phyloP scores from a whole-genome alignment of 805 yeast species.

The Priceomyces castillae region DNA sequence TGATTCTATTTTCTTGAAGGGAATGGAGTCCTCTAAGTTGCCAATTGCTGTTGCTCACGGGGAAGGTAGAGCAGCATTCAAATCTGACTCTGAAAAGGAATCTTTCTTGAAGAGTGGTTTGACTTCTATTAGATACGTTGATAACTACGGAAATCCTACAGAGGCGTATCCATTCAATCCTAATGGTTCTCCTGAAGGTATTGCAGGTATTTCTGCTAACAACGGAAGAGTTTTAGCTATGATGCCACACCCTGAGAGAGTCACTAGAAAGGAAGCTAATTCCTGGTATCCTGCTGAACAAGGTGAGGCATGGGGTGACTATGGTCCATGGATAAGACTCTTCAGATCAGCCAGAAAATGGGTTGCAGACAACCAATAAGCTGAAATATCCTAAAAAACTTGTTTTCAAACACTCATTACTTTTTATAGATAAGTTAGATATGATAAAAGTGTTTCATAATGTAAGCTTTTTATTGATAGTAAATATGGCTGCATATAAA shows the following conservation, averaged over 20 bases:
- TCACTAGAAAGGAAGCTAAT: slow-evolving; percentile 79
- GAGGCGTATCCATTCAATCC: slow-evolving; percentile 91
- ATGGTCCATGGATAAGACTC: slow-evolving; percentile 94
- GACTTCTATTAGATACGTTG: slow-evolving; percentile 76
- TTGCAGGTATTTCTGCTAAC: slow-evolving; percentile 85
- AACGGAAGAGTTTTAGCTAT: slow-evolving; percentile 94
- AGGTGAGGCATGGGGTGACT: slow-evolving; percentile 67
- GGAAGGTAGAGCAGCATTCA: slow-evolving; percentile 88
- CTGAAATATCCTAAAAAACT: too few relatives aligned
- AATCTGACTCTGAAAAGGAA: slow-evolving; percentile 37
- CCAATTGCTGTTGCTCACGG: slow-evolving; percentile 99
- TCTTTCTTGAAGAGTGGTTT: slow-evolving; percentile 52
- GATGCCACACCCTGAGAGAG: slow-evolving; percentile 99
- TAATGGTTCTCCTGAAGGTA: slow-evolving; percentile 91
- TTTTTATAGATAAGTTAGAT: too few relatives aligned
- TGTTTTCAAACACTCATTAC: too few relatives aligned
- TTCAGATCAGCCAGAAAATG: slow-evolving; percentile 92
- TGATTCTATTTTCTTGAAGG: slow-evolving; percentile 70
- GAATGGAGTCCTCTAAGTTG: slow-evolving; percentile 88
- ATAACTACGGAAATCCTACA: slow-evolving; percentile 84
- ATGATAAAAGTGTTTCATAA: too few relatives aligned
- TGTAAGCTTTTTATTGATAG: too few relatives aligned
- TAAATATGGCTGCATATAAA: too few relatives aligned
- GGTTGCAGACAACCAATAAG: slow-evolving; percentile 54
- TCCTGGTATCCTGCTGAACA: slow-evolving; percentile 77